Evolutionary conservation across 1,284 basidiomycete species (phyloP).

Genomic region (Malassezia arunalokei): DNA sequence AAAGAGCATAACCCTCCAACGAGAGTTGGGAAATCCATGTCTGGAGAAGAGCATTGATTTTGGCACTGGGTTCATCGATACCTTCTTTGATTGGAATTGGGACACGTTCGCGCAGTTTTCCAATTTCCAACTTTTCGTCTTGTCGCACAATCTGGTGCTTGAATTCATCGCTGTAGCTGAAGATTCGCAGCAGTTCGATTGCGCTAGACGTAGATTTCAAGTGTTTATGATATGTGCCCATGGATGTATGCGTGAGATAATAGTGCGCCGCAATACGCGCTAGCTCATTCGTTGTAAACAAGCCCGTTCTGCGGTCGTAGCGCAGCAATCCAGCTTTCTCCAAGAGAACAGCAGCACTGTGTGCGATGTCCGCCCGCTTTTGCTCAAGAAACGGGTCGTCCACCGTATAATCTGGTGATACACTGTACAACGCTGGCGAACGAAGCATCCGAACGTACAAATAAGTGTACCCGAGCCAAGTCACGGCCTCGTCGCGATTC

Average conservation of each 20-base stretch:
- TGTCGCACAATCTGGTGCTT: slow-evolving; percentile 64
- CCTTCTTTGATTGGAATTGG: slow-evolving; percentile 95
- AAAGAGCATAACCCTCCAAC: slow-evolving; percentile 86
- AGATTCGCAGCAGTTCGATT: slow-evolving; percentile 88
- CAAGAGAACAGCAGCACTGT: slow-evolving; percentile 81
- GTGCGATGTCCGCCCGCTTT: slow-evolving; percentile 82
- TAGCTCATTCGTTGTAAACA: slow-evolving; percentile 57
- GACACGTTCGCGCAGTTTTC: slow-evolving; percentile 84
- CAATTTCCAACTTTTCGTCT: slow-evolving; percentile 57
- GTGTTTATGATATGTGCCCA: slow-evolving; percentile 94
- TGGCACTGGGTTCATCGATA: slow-evolving; percentile 88
- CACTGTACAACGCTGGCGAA: slow-evolving; percentile 74
- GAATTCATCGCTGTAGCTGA: slow-evolving; percentile 93
- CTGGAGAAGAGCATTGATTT: slow-evolving; percentile 92
- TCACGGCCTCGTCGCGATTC: slow-evolving; percentile 84
- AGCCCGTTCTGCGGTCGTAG: slow-evolving; percentile 77
- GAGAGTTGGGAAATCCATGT: slow-evolving; percentile 90
- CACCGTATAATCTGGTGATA: slow-evolving; percentile 80
- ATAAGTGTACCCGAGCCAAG: slow-evolving; percentile 57
- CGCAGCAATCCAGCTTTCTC: slow-evolving; percentile 90
- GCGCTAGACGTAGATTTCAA: slow-evolving; percentile 72
- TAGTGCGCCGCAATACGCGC: slow-evolving; percentile 93
- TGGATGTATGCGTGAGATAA: slow-evolving; percentile 89
- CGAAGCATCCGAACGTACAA: slow-evolving; percentile 88
- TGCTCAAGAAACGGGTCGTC: slow-evolving; percentile 74